Base-by-base conservation (phyloP, 1,139 yeast genomes). In the Scheffersomyces parashehatae region DNA sequence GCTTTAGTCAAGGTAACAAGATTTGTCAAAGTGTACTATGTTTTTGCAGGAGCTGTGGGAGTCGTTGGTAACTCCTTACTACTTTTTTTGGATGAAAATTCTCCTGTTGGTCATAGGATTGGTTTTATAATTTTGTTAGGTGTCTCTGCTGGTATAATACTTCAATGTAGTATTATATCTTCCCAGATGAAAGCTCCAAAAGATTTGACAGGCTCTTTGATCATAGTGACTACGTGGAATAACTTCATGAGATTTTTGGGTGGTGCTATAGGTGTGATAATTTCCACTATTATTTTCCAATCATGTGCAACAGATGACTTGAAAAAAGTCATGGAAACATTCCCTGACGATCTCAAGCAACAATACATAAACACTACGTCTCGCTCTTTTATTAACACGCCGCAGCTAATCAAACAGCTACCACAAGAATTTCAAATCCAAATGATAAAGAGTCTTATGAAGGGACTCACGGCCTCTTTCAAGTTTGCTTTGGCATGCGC, bases 111-210 rank as follows among this genome's bases (percentile, higher is more conserved):
- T 7, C 31, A 48, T 9, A 41, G 51, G 15, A 54, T 59, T 15
- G 63, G 64, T 1, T 45, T 51, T 6, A 46, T 57, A 11, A 55
- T 60, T 10, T 49, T 54, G 10, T 41, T 48, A 20, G 65, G 65
- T 14, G 45, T 59, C 3, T 47, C 59, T 1, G 48, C 53, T 5
- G 64, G 64, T 0, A 45, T 59, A 12, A 58, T 50, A 40, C 48
- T 59, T 37, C 65, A 60, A 35, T 46, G 52, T 33, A 44, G 62
- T 0, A 39, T 58, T 5, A 41, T 61, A 11, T 51, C 62, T 3
- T 53, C 54, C 5, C 64, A 61, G 35, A 26, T 60, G n/a, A 47
- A 48, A 38, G 64, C 64, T 1, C 64, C 65, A 3, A 50, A 48
- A n/a, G 46, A 55, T 16, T 32, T 55, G 9, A 48, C 52, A 0